These are phyloP conservation scores for Hymenoscyphus scutula DNA, from an alignment of 2,329 filamentous ascomycete species.

Conservation along the genomic window DNA sequence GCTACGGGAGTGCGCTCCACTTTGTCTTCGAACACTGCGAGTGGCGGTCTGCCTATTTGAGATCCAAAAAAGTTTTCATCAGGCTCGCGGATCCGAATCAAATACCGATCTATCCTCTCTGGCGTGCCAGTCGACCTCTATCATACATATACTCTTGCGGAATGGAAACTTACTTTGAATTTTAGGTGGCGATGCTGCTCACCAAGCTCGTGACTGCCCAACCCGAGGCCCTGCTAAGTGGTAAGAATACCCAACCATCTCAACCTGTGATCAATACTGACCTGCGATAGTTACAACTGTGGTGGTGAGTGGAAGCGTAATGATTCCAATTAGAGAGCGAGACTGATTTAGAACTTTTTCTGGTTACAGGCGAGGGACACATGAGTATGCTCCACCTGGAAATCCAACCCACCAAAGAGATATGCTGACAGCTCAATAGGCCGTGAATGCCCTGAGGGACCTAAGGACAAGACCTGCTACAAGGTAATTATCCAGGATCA, in stretches of 20 bases:
- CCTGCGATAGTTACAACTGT: constrained; percentile 68
- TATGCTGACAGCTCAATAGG: constrained; percentile 45
- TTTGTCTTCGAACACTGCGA: constrained; percentile 8
- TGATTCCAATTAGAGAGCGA: constrained; percentile 23
- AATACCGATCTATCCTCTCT: background rate
- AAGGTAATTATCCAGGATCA: constrained; percentile 37
- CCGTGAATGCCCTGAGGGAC: constrained; percentile 86
- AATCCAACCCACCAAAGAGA: constrained; percentile 13
- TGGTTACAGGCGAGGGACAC: constrained; percentile 61
- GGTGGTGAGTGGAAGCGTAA: constrained; percentile 55
- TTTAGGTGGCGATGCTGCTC: constrained; percentile 68
- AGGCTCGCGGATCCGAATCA: background rate
- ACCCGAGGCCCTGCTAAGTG: constrained; percentile 80
- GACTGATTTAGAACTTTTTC: constrained; percentile 34
- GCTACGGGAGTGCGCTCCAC: background rate
- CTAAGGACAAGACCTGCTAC: constrained; percentile 84
- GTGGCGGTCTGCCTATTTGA: constrained; percentile 17
- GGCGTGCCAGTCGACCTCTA: background rate
- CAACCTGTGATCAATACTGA: background rate
- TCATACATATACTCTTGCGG: constrained; percentile 16
- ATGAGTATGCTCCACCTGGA: constrained; percentile 60
- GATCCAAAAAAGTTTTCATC: constrained; percentile 8
- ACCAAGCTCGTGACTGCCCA: constrained; percentile 84
- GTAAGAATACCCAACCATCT: constrained; percentile 47
- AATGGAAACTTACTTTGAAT: constrained; percentile 31